These are phyloP conservation scores for Lichenothelia convexa DNA, from an alignment of 495 filamentous ascomycete species.

Conservation along the genomic window DNA sequence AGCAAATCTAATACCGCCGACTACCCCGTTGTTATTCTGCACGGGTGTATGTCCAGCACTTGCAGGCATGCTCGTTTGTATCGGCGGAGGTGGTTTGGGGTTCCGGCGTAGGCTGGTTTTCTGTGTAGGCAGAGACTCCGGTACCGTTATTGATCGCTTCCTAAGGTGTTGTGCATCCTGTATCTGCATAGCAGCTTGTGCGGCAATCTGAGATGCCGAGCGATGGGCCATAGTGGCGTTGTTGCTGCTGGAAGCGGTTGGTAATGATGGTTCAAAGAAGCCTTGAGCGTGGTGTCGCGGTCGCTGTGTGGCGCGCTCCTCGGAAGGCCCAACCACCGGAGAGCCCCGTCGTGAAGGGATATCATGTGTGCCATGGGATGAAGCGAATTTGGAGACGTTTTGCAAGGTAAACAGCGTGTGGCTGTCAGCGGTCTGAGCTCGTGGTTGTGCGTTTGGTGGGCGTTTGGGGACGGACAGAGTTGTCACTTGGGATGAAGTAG, in stretches of 20 bases:
- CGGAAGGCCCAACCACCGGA: no score
- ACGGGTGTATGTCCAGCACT: constrained; percentile 6
- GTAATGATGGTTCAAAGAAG: constrained; percentile 73
- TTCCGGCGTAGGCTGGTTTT: constrained; percentile 20
- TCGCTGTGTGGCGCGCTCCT: no score
- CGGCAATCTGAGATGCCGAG: constrained; percentile 72
- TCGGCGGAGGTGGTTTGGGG: constrained; percentile 33
- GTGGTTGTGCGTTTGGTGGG: neutral
- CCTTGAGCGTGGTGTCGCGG: constrained; percentile 59
- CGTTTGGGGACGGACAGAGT: constrained; percentile 1
- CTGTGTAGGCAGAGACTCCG: constrained; percentile 20
- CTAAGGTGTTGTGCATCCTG: constrained; percentile 36
- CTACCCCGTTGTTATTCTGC: constrained; percentile 43
- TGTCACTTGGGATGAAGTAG: constrained; percentile 9
- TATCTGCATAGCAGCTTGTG: constrained; percentile 74
- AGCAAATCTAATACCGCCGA: constrained; percentile 46
- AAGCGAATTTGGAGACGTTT: no score
- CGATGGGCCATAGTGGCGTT: constrained; percentile 21
- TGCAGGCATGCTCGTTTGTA: constrained; percentile 9
- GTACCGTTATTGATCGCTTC: constrained; percentile 55
- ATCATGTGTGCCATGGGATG: no score
- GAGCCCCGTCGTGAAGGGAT: no score
- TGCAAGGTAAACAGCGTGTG: no score
- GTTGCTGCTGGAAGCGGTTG: constrained; percentile 43
- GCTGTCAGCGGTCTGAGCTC: neutral